Evolutionary conservation across 2,329 filamentous ascomycete species (phyloP), one percentile per base, ranked within the genome.

Genomic region (Neonectria sp.): DNA sequence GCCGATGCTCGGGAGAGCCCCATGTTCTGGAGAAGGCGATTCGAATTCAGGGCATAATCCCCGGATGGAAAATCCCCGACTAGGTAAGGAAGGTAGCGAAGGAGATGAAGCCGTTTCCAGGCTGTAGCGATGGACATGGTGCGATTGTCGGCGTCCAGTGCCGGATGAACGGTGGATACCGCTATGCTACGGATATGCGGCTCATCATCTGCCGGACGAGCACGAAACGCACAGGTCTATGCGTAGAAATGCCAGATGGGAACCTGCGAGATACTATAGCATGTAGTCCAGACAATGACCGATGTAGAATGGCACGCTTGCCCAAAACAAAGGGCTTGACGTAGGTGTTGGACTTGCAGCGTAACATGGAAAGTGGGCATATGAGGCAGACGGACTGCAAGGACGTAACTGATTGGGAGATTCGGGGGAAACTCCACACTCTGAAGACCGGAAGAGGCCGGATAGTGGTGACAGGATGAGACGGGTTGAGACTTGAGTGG

Each of bases 181-280:
- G 55, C 48, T 64, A 59, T 43, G 67, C 65, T 58, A 56, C 51
- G 49, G 57, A 48, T 53, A 65, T 69, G 59, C 57, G 60, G 63
- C 46, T 53, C 61, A 59, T 62, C 56, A 64, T 65, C 62, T 70
- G 58, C 68, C 63, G 64, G 72, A 68, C 57, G 65, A 70, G 70
- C 52, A 70, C 73, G 70, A 75, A 75, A 74, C 73, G 25, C 63
- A 69, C 60, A 53, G n/a, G 31, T 37, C 51, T 53, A 53, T 37
- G 51, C 51, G 51, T 53, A 40, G 31, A 35, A 55, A 52, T 33
- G 35, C 45, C n/a, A 65, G 48, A 59, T 48, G 52, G 8, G 43
- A 43, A 49, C 24, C 57, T 51, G 33, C 37, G 31, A 63, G 31
- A 25, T 35, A 27, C 53, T 43, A 45, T 11, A n/a, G 48, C 25